Base-by-base conservation (phyloP, 2,329 filamentous ascomycete species). In the Rhynchosporium graminicola region DNA sequence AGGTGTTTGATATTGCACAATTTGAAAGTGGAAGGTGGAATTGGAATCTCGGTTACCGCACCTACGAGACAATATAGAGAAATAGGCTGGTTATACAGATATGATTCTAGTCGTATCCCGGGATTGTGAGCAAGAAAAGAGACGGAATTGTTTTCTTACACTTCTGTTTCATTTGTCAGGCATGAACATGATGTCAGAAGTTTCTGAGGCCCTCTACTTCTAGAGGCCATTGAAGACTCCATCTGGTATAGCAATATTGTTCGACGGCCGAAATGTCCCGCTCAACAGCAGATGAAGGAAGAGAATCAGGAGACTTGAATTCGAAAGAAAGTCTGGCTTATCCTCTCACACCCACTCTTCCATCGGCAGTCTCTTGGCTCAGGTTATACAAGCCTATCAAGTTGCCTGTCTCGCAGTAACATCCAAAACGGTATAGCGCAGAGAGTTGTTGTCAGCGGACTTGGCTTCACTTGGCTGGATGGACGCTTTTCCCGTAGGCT, bases 21-120 rank as follows among this genome's bases (percentile, higher is more conserved):
- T 20, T 20, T 20, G 20, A 1, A 36, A 5, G 5, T 36, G 33
- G 33, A 38, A 45, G 12, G 43, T 45, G 26, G 26, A 56, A 8
- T 20, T 56, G 52, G 52, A n/a, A 4, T 56, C 0, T 56, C 52
- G 31, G 40, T 56, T 56, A 40, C 52, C 52, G 42, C 52, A 45
- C 26, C 52, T 38, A 43, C 29, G 42, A 56, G 52, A 56, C 38
- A 45, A 43, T 56, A 45, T 56, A 31, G 28, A 26, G 42, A 45
- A 42, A 43, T 31, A 31, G 52, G 20, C 38, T 31, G 52, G 52
- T 31, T 56, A 33, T 45, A 45, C 52, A n/a, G 52, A 33, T 26
- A 36, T 28, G 33, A 40, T 12, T 54, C 50, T 31, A 29, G 7
- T 28, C n/a, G 38, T 28, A 54, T 28, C 20, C 31, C 48, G 29